Evolutionary conservation across 2,329 filamentous ascomycete genomes (phyloP).

Genomic region (Neofusicoccum sp.): DNA sequence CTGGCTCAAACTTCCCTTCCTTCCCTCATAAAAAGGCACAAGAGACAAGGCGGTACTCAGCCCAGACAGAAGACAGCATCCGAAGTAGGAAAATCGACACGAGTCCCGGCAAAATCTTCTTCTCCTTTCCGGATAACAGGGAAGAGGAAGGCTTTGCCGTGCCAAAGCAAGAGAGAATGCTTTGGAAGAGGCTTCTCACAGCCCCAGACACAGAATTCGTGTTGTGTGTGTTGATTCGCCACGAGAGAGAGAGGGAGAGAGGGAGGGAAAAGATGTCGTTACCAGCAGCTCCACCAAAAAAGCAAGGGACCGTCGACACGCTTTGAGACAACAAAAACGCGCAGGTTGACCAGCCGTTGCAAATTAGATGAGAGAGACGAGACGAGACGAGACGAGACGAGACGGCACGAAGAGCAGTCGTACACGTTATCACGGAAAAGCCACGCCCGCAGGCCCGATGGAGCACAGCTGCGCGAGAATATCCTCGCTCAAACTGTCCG

Average conservation of each 20-base stretch:
- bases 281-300: not conserved
- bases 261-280: not conserved
- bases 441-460: constrained; percentile 10
- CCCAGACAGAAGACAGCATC: not conserved
- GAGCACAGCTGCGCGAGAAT: constrained; percentile 17
- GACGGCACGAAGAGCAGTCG: not conserved
- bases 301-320: not conserved
- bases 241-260: not conserved
- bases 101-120: not conserved
- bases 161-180: not conserved
- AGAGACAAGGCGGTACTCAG: not conserved
- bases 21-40: not conserved
- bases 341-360: not conserved
- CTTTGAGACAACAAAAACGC: not conserved
- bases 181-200: not conserved
- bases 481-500: constrained; percentile 15
- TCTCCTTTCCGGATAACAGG: not conserved
- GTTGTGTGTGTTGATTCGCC: too few relatives aligned
- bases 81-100: not conserved
- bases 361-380: not conserved
- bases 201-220: not conserved
- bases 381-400: not conserved
- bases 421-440: constrained; percentile 2
- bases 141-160: not conserved
- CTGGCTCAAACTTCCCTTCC: not conserved